Evolutionary conservation across 345 rosid genomes (phyloP).

Genomic region (Euclidium syriacum): DNA sequence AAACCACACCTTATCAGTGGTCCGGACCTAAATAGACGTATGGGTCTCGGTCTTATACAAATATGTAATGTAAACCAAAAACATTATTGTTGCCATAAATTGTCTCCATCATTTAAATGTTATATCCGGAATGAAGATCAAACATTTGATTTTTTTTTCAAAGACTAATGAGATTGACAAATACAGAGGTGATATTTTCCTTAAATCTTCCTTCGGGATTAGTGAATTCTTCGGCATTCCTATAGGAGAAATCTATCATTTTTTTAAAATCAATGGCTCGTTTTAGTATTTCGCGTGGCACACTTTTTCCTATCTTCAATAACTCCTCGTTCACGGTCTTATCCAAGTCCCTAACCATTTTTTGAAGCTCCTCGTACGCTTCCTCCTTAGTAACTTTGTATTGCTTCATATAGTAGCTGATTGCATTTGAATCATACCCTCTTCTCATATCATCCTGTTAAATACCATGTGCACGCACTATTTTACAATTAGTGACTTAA

Average conservation of each 20-base stretch:
- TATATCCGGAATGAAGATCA: too few relatives aligned
- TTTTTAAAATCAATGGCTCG: not conserved
- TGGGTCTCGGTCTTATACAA: too few relatives aligned
- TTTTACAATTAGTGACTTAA: too few relatives aligned
- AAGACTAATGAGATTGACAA: not conserved
- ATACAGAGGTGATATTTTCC: not conserved
- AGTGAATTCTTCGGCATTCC: not conserved
- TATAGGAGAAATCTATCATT: not conserved
- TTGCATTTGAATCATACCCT: not conserved
- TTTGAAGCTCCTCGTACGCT: not conserved
- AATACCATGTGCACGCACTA: too few relatives aligned
- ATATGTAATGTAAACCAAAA: too few relatives aligned
- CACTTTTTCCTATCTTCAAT: not conserved
- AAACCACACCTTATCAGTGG: too few relatives aligned
- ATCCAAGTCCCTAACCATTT: not conserved
- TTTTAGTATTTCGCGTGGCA: not conserved
- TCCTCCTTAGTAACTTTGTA: not conserved
- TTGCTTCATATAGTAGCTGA: not conserved
- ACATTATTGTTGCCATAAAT: too few relatives aligned
- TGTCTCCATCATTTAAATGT: too few relatives aligned
- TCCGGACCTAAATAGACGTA: too few relatives aligned
- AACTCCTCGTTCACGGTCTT: not conserved
- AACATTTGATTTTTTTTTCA: too few relatives aligned
- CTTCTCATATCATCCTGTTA: constrained; percentile 25
- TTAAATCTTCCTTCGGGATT: not conserved